A percentile compares a stretch with the other conserved stretches of the same genome.
Evolutionary conservation across 192 early-diverging fungal genomes (phyloP).

Genomic region (Rhizophagus sp.): DNA sequence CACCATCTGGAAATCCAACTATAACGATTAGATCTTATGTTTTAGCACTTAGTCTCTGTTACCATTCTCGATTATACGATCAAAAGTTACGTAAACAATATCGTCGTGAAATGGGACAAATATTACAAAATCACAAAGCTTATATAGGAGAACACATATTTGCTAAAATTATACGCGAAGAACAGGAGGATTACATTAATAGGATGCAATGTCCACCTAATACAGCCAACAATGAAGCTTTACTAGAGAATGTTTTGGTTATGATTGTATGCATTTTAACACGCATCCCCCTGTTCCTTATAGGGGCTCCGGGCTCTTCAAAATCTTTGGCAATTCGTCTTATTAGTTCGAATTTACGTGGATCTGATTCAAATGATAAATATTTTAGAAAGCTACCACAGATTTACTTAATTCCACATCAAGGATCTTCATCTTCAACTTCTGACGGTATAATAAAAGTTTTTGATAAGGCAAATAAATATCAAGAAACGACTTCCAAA

Average conservation of each 20-base stretch:
- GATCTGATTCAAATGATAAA: slow-evolving; percentile 18
- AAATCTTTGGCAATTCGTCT: slow-evolving; percentile 29
- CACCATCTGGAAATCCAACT: background rate
- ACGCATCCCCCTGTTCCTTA: slow-evolving; percentile 22
- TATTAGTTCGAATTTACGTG: slow-evolving; percentile 29
- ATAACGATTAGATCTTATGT: background rate
- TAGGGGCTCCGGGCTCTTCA: slow-evolving; percentile 27
- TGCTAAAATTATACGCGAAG: background rate
- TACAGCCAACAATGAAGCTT: slow-evolving; percentile 9
- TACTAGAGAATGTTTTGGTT: slow-evolving; percentile 19
- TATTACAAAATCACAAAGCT: slow-evolving; percentile 16
- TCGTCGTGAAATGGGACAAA: background rate
- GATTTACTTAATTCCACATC: slow-evolving; percentile 31
- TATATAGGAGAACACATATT: background rate
- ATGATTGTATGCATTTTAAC: slow-evolving; percentile 32
- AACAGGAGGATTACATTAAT: slow-evolving; percentile 27
- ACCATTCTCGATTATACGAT: background rate
- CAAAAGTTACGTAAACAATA: background rate
- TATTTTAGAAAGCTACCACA: slow-evolving; percentile 21
- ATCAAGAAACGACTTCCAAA: slow-evolving; percentile 13
- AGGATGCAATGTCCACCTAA: background rate
- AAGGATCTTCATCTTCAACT: slow-evolving; percentile 30
- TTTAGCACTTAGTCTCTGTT: slow-evolving; percentile 13
- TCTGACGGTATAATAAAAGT: slow-evolving; percentile 31
- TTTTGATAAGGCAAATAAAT: slow-evolving; percentile 25